Evolutionary conservation across 2,329 filamentous ascomycete species (phyloP).

Genomic region (Monosporascus sp.): DNA sequence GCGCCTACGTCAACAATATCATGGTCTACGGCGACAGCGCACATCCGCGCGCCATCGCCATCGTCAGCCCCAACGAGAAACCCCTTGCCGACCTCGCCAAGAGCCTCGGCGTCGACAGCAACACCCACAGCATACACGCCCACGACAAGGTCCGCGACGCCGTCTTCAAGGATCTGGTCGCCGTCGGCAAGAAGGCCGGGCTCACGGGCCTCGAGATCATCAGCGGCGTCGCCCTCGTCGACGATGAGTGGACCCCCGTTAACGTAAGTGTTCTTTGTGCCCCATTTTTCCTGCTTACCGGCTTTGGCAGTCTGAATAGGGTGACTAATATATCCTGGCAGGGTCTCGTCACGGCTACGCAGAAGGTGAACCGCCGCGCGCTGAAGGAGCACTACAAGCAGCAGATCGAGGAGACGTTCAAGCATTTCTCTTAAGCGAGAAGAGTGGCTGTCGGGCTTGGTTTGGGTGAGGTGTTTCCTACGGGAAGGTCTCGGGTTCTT

Average conservation of each 20-base stretch:
- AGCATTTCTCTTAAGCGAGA: conserved; percentile 6
- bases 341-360: conserved; percentile 57
- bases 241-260: conserved; percentile 83
- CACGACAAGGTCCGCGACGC: conserved; percentile 57
- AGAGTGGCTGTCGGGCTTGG: not conserved
- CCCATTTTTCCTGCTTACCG: not conserved
- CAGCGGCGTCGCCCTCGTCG: conserved; percentile 68
- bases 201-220: conserved; percentile 69
- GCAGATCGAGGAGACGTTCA: conserved; percentile 42
- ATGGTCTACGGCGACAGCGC: conserved; percentile 77
- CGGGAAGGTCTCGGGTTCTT: no score
- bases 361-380: conserved; percentile 52
- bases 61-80: conserved; percentile 67
- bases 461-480: not conserved
- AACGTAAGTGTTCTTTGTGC: conserved; percentile 57
- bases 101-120: conserved; percentile 57
- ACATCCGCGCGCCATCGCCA: conserved; percentile 72
- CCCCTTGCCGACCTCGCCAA: conserved; percentile 54
- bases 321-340: conserved; percentile 19
- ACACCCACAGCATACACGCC: conserved; percentile 62
- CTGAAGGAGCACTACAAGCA: conserved; percentile 45
- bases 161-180: conserved; percentile 63
- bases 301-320: not conserved
- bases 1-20: conserved; percentile 74
- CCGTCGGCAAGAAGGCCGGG: conserved; percentile 58